Evolutionary conservation across 2,329 filamentous ascomycete genomes (phyloP).

Genomic region (Beauveria australis): DNA sequence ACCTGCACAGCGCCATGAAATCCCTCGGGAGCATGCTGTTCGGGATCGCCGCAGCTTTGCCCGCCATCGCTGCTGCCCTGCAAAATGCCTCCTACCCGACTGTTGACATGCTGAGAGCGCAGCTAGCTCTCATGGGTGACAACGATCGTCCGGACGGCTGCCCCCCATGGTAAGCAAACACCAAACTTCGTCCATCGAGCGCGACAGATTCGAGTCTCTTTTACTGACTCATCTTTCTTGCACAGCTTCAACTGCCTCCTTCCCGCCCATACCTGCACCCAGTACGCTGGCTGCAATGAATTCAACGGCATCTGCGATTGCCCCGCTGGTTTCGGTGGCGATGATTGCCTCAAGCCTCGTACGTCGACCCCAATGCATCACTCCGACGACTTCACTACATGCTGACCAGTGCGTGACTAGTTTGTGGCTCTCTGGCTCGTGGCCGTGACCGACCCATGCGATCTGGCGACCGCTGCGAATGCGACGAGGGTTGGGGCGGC

Average conservation of each 20-base stretch:
- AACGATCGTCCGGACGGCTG: slow-evolving; percentile 63
- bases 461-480: slow-evolving; percentile 64
- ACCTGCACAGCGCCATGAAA: slow-evolving; percentile 28
- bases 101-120: slow-evolving; percentile 52
- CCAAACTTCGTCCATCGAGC: slow-evolving; percentile 10
- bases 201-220: slow-evolving; percentile 17
- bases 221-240: not conserved
- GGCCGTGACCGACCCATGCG: slow-evolving; percentile 72
- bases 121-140: slow-evolving; percentile 58
- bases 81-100: slow-evolving; percentile 52
- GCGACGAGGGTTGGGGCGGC: slow-evolving; percentile 87
- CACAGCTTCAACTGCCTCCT: slow-evolving; percentile 94
- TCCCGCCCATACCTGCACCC: slow-evolving; percentile 81
- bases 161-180: slow-evolving; percentile 59
- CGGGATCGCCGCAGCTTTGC: slow-evolving; percentile 32
- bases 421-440: slow-evolving; percentile 81
- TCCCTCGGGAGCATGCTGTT: slow-evolving; percentile 30
- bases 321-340: slow-evolving; percentile 84
- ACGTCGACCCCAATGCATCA: slow-evolving; percentile 20
- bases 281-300: slow-evolving; percentile 82
- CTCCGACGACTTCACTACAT: not conserved
- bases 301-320: slow-evolving; percentile 90
- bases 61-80: slow-evolving; percentile 29
- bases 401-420: slow-evolving; percentile 24
- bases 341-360: slow-evolving; percentile 83